These are phyloP conservation scores for Pleoardoris graminearum DNA, from an alignment of 2,329 filamentous ascomycete species.

Conservation along the genomic window DNA sequence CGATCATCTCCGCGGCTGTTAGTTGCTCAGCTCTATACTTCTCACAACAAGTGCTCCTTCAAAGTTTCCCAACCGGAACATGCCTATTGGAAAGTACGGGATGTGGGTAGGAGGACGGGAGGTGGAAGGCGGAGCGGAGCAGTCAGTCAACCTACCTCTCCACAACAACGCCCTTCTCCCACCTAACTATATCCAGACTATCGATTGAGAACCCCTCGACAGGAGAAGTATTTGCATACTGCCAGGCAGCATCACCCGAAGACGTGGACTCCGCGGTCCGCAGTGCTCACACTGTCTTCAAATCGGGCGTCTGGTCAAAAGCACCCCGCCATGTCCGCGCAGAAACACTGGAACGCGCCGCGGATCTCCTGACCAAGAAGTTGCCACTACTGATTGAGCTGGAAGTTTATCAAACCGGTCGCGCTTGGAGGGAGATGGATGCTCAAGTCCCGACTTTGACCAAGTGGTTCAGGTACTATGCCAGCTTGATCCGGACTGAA, in stretches of 20 bases:
- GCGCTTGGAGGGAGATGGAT: constrained; percentile 69
- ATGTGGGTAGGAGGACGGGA: constrained; percentile 53
- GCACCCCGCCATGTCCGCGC: constrained; percentile 62
- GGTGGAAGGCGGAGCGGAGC: constrained; percentile 48
- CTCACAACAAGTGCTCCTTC: neutral
- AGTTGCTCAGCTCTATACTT: neutral
- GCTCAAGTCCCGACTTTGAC: constrained; percentile 68
- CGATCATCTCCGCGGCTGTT: neutral
- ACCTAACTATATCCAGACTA: constrained; percentile 48
- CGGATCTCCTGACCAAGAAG: constrained; percentile 56
- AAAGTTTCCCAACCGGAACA: neutral
- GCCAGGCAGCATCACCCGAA: constrained; percentile 52
- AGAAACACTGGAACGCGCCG: constrained; percentile 64
- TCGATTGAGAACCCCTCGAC: constrained; percentile 59
- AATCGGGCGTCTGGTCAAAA: constrained; percentile 60
- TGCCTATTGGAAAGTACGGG: constrained; percentile 20
- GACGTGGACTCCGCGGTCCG: constrained; percentile 51
- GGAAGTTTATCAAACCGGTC: constrained; percentile 70
- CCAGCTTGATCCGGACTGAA: constrained; percentile 67
- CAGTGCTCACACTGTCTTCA: constrained; percentile 53
- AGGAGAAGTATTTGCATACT: constrained; percentile 57
- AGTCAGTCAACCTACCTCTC: constrained; percentile 47
- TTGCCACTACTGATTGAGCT: constrained; percentile 63
- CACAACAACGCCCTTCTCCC: constrained; percentile 2
- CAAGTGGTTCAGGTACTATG: constrained; percentile 74